These are phyloP conservation scores for Sergeia podlipaevii DNA, from an alignment of 208 protist genomes.

Conservation along the genomic window DNA sequence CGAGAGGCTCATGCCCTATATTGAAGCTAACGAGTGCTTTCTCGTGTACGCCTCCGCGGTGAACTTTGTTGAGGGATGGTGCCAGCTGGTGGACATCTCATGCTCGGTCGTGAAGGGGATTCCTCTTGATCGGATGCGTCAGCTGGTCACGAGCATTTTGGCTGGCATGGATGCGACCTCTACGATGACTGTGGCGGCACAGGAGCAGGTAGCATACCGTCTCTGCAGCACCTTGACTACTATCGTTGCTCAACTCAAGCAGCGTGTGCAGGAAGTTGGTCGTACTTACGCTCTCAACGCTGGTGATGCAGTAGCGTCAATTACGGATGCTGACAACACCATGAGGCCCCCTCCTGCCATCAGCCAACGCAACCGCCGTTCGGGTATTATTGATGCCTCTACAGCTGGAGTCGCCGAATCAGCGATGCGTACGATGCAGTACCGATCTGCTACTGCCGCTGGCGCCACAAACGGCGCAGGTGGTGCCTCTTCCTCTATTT, in stretches of 20 bases:
- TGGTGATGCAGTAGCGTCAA: no score
- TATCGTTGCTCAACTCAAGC: constrained; percentile 46
- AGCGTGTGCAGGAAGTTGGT: constrained; percentile 11
- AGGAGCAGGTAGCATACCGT: constrained; percentile 63
- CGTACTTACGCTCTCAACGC: background rate
- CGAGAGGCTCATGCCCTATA: constrained; percentile 48
- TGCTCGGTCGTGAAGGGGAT: constrained; percentile 41
- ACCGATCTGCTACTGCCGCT: no score
- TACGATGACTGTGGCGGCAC: constrained; percentile 60
- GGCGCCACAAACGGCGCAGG: no score
- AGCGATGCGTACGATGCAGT: no score
- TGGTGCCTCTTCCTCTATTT: no score
- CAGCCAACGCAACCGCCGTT: no score
- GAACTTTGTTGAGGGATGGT: constrained; percentile 81
- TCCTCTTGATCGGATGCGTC: constrained; percentile 29
- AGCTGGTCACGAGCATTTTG: constrained; percentile 42
- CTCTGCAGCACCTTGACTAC: constrained; percentile 65
- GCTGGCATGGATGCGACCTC: constrained; percentile 40
- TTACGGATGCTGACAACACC: no score
- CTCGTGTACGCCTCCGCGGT: constrained; percentile 55
- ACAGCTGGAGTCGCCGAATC: no score
- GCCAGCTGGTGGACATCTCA: constrained; percentile 43
- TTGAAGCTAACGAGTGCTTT: constrained; percentile 77
- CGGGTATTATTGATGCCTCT: no score
- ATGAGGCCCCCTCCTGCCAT: no score